Base-by-base conservation (phyloP, 257 asterid genomes). In the Solanum appendiculatum region DNA sequence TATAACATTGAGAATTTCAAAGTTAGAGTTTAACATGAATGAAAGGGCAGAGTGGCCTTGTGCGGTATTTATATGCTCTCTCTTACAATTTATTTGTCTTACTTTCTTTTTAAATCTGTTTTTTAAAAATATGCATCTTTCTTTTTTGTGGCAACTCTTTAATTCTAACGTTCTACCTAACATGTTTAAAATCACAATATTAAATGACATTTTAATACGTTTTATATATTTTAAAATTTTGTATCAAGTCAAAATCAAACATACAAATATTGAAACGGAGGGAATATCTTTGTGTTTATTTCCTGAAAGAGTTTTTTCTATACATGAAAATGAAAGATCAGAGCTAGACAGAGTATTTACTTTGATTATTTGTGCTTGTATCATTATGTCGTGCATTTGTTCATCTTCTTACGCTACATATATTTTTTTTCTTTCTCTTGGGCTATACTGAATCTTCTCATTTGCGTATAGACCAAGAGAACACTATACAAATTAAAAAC, bases 141-240 rank as follows among this genome's bases (percentile, higher is more conserved):
- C 5, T 21, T 42, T 51, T 58, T 23, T 9, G 2, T 34, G 0
- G 7, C 1, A 60, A n/a, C 1, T 60, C 0, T 1, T n/a, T n/a
- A 11, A n/a, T 63, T 1, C 16, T 63, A 63, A 10, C 1, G 23
- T 23, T 60, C 1, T 9, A 60, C 1, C 0, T 0, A 7, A 60
- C 15, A 21, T n/a, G 0, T 60, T 10, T 10, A 60, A 4, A 0
- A 60, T 23, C 0, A 60, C 7, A 60, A 60, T 10, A 60, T n/a
- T 63, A n/a, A 63, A 25, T 4, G 0, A 1, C 5, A 54, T 10
- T 63, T 58, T 58, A 0, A 0, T 58, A 8, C 6, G 0, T 8
- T 58, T 60, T 10, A 0, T 60, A 14, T 13, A 51, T 51, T 51
- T 6, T 9, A 23, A 60, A 60, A 5, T 0, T 51, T 60, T 4